Percentiles rank a stretch among this genome's conserved stretches.
Conservation (phyloP, 1,139 yeast genomes). For the Meyerozyma guilliermondii region DNA sequence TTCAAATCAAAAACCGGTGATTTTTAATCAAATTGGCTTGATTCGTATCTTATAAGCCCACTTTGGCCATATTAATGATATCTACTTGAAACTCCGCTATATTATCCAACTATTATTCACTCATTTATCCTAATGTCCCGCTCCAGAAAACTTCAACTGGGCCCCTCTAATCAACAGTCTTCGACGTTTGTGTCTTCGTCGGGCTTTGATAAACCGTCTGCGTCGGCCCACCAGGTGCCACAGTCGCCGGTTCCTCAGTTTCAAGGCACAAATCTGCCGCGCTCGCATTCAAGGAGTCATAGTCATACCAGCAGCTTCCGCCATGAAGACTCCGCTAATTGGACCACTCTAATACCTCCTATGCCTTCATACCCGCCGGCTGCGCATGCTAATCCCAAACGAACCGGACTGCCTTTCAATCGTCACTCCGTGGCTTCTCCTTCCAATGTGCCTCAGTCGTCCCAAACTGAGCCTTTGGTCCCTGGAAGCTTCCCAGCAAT, state of each 20-base stretch:
- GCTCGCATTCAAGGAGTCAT: constrained; percentile 7
- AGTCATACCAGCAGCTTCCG: constrained; percentile 7
- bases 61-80: neutral
- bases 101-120: neutral
- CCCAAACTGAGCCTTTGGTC: constrained; percentile 3
- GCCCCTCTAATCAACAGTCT: neutral
- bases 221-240: neutral
- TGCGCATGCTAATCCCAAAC: constrained; percentile 5
- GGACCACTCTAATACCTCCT: constrained; percentile 27
- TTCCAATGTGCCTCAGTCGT: neutral
- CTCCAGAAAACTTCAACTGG: neutral
- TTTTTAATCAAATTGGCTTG: neutral
- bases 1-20: neutral
- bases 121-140: neutral
- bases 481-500: constrained; percentile 1
- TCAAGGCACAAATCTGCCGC: neutral
- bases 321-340: constrained; percentile 8
- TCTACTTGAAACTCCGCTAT: neutral
- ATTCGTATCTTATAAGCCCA: neutral
- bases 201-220: too few relatives aligned
- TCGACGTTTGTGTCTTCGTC: too few relatives aligned
- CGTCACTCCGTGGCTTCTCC: constrained; percentile 14
- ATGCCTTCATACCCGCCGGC: constrained; percentile 16
- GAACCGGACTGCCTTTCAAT: constrained; percentile 3
- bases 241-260: neutral